Percentiles rank a stretch among this genome's conserved stretches.
These are phyloP conservation scores for Anthracocystis panici-leucophaei DNA, from an alignment of 1,284 basidiomycete species.

Conservation along the genomic window DNA sequence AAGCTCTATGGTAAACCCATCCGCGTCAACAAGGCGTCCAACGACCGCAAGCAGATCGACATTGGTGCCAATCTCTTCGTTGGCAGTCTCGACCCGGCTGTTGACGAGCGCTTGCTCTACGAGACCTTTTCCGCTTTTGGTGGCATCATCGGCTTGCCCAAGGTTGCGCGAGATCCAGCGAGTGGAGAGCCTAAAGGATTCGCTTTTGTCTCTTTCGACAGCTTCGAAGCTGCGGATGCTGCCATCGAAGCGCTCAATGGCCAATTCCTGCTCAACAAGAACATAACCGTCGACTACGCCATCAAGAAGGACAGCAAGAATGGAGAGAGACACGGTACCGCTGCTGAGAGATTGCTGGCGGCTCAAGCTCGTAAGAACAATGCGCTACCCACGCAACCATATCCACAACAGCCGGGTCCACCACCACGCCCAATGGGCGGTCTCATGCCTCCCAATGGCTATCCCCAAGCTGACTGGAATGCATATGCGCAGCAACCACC, in stretches of 20 bases:
- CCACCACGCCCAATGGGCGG: slow-evolving; percentile 14
- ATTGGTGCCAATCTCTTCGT: slow-evolving; percentile 98
- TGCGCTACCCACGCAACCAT: slow-evolving; percentile 75
- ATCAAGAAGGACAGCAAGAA: slow-evolving; percentile 99
- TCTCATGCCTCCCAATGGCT: slow-evolving; percentile 10
- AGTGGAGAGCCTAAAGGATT: slow-evolving; percentile 92
- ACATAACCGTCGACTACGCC: slow-evolving; percentile 94
- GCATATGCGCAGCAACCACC: slow-evolving; percentile 15
- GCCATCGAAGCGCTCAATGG: slow-evolving; percentile 96
- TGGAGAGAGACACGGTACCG: slow-evolving; percentile 92
- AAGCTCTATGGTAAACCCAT: slow-evolving; percentile 99
- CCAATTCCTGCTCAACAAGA: slow-evolving; percentile 98
- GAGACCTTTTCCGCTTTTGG: slow-evolving; percentile 97
- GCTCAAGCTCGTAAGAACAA: slow-evolving; percentile 95
- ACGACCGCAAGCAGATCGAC: slow-evolving; percentile 96
- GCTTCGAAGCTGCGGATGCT: slow-evolving; percentile 95
- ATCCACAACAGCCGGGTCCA: slow-evolving; percentile 12
- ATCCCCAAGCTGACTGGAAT: slow-evolving; percentile 12
- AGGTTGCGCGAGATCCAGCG: slow-evolving; percentile 89
- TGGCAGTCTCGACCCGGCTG: slow-evolving; percentile 91
- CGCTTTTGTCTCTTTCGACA: slow-evolving; percentile 95
- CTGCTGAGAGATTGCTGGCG: slow-evolving; percentile 92
- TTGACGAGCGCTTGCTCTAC: slow-evolving; percentile 90
- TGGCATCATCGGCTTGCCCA: slow-evolving; percentile 90
- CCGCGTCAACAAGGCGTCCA: slow-evolving; percentile 93